Evolutionary conservation across 1,139 yeast genomes (phyloP), one percentile per base, ranked within the genome.

Genomic region (Yamadazyma sp.): DNA sequence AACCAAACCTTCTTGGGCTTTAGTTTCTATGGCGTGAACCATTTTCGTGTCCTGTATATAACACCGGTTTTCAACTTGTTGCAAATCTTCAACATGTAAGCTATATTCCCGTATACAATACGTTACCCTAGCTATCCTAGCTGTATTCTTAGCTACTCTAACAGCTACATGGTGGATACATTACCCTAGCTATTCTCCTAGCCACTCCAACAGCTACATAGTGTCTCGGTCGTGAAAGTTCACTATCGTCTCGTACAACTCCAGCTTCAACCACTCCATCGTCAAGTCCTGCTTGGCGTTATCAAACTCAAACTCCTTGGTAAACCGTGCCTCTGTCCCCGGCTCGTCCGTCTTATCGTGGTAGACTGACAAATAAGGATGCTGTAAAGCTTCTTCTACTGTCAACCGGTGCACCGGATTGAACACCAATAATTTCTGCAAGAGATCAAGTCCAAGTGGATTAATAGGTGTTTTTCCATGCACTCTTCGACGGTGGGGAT

Each of bases 331-430:
- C 12, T 72, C 69, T 2, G 92, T 87, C 3, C 65, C 67, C 0
- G 96, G 96, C 56, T 90, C 97, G 49, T 89, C 96, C 35, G 70
- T 73, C 0, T 87, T 82, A 50, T 86, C 95, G 59, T 90, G 95
- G 60, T 89, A 92, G 12, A 80, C 70, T 35, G 70, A 69, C 42
- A 92, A 67, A 61, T 89, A 92, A 1, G 95, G 95, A 57, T 92
- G 97, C 40, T 68, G 66, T 37, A 90, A 69, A 0, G 96, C 96
- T 47, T 86, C 84, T 32, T 78, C 84, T 3, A 87, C 96, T 1
- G 86, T 78, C 43, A 88, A 78, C 47, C 98, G 70, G 51, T 82
- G 78, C 18, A 68, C 66, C 1, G 97, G 97, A 59, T 88, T 86
- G 62, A 92, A 90, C 4, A 82, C 76, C 36, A 90, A 72, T 64